Percentiles rank a stretch among this genome's conserved stretches.
These are phyloP conservation scores for Sanghuangporus baumii DNA, from an alignment of 1,284 basidiomycete genomes.

Conservation along the genomic window DNA sequence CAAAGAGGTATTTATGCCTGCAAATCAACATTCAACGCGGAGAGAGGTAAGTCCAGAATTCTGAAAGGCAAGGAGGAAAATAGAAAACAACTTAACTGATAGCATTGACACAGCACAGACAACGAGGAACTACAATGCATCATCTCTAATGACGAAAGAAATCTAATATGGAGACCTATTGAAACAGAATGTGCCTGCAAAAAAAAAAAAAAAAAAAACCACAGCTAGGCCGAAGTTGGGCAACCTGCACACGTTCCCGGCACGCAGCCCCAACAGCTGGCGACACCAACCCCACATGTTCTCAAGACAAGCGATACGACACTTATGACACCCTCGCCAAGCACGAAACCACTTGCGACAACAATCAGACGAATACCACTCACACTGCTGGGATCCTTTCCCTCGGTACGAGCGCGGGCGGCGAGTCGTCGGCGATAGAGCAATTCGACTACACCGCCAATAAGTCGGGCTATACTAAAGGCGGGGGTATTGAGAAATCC, in stretches of 20 bases:
- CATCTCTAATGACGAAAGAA: background rate
- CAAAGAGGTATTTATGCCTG: background rate
- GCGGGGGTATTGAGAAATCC: constrained; percentile 95
- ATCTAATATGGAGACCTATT: background rate
- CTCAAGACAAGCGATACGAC: constrained; percentile 74
- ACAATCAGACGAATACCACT: constrained; percentile 75
- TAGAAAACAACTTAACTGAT: background rate
- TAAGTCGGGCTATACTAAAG: constrained; percentile 86
- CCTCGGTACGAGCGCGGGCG: constrained; percentile 37
- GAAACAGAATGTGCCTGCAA: background rate
- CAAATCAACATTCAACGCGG: background rate
- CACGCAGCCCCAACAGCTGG: constrained; percentile 82
- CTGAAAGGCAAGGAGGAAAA: background rate
- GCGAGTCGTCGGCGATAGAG: constrained; percentile 50
- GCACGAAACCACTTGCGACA: constrained; percentile 90
- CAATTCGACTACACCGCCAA: constrained; percentile 83
- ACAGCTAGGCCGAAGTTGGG: constrained; percentile 32
- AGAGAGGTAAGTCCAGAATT: background rate
- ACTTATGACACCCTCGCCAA: constrained; percentile 90
- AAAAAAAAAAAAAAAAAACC: background rate
- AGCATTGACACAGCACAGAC: background rate
- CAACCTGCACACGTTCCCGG: constrained; percentile 69
- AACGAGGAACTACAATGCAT: background rate
- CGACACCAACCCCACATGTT: constrained; percentile 66
- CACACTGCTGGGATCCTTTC: constrained; percentile 20